Conservation (phyloP, 441 rosid species). For the Mallotus repandus region DNA sequence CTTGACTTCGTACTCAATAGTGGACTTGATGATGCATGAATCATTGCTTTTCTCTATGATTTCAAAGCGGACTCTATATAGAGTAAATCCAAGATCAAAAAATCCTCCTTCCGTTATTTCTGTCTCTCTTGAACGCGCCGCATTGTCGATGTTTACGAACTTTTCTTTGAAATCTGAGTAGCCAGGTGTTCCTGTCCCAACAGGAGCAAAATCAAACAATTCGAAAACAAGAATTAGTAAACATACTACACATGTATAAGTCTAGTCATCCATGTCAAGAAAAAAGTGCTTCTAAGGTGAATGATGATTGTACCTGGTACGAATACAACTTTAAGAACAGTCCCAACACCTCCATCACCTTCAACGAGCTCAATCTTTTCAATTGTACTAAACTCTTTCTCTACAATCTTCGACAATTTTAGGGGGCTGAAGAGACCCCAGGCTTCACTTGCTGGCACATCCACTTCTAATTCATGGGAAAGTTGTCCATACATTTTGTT, state of each 20-base stretch:
- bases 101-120: constrained; percentile 4
- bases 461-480: not conserved
- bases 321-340: not conserved
- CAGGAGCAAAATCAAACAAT: too few species aligned
- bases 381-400: not conserved
- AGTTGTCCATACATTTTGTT: not conserved
- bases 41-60: not conserved
- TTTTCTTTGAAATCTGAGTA: not conserved
- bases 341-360: constrained; percentile 18
- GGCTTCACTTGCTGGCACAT: not conserved
- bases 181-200: not conserved
- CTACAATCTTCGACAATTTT: not conserved
- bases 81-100: not conserved
- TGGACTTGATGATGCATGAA: constrained; percentile 8
- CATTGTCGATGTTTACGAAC: not conserved
- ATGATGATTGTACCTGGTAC: not conserved
- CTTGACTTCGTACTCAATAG: not conserved
- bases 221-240: not conserved
- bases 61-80: not conserved
- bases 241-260: too few species aligned
- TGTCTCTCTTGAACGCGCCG: not conserved
- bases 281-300: too few species aligned
- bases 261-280: too few species aligned
- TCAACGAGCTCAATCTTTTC: constrained; percentile 1
- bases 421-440: constrained; percentile 2